Conservation (phyloP, 345 rosid genomes). For the Moricandia moricandioides region DNA sequence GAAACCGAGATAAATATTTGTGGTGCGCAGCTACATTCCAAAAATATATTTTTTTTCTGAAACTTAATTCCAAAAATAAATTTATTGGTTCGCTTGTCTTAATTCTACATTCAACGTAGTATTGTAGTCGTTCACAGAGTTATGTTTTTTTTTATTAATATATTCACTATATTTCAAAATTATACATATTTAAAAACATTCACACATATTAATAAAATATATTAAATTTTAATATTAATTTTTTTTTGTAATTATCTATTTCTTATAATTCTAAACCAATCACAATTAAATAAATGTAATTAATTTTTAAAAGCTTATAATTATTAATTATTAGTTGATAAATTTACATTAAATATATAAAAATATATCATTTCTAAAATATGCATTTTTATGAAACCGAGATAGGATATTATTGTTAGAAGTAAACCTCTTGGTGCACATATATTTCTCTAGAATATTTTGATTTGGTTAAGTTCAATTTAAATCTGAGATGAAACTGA, state of each 20-base stretch:
- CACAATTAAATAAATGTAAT: too few relatives aligned
- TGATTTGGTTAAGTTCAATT: not conserved
- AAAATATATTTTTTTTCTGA: not conserved
- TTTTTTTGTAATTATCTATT: too few relatives aligned
- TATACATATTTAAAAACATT: too few relatives aligned
- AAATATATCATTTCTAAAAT: too few relatives aligned
- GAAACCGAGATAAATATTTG: constrained; percentile 20
- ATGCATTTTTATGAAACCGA: too few relatives aligned
- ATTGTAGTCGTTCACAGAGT: constrained; percentile 5
- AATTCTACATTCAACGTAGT: not conserved
- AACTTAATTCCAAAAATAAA: not conserved
- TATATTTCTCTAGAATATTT: not conserved
- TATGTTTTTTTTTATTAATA: not conserved
- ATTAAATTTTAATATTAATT: too few relatives aligned
- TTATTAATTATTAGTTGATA: too few relatives aligned
- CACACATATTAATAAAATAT: too few relatives aligned
- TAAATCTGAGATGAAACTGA: not conserved
- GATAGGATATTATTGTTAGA: not conserved
- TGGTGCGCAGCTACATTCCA: constrained; percentile 29
- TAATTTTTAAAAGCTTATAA: too few relatives aligned
- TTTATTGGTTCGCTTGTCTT: constrained; percentile 10
- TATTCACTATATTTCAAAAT: too few relatives aligned
- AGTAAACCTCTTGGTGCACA: not conserved
- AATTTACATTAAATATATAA: too few relatives aligned
- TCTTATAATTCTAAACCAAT: too few relatives aligned